These are phyloP conservation scores for Letharia columbiana DNA, from an alignment of 495 filamentous ascomycete genomes.

Conservation along the genomic window DNA sequence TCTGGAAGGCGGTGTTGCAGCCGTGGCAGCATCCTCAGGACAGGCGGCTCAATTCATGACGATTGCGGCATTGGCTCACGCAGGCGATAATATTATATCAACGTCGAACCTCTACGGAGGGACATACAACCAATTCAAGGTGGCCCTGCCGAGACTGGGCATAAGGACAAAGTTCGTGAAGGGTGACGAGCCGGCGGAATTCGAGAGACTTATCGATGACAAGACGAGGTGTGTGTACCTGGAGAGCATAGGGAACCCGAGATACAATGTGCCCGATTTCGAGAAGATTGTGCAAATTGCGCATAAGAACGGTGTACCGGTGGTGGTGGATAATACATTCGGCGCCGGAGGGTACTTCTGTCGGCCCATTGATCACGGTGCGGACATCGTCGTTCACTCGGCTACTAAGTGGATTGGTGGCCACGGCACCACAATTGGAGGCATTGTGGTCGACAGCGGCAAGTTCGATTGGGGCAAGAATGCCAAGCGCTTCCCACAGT, in stretches of 20 bases:
- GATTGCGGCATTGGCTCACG: conserved; percentile 69
- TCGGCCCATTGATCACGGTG: conserved; percentile 85
- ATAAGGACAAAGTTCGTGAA: conserved; percentile 86
- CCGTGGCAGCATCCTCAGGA: conserved; percentile 80
- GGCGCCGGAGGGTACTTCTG: conserved; percentile 90
- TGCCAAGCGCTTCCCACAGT: conserved; percentile 82
- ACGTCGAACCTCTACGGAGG: conserved; percentile 93
- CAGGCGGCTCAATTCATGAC: conserved; percentile 95
- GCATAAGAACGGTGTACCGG: conserved; percentile 71
- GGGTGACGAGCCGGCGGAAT: conserved; percentile 74
- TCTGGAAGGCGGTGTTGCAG: conserved; percentile 87
- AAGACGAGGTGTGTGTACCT: conserved; percentile 95
- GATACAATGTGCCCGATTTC: conserved; percentile 89
- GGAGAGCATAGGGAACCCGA: conserved; percentile 92
- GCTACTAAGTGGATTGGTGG: conserved; percentile 99
- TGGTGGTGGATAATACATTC: conserved; percentile 94
- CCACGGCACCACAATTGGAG: conserved; percentile 91
- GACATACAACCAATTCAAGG: conserved; percentile 98
- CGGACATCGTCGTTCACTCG: conserved; percentile 90
- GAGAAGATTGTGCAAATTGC: conserved; percentile 74
- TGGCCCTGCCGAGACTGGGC: conserved; percentile 76
- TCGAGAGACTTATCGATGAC: conserved; percentile 82
- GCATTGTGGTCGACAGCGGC: conserved; percentile 82
- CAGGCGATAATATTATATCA: conserved; percentile 91
- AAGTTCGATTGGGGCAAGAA: conserved; percentile 96